A percentile compares a stretch with the other conserved stretches of the same genome.
phyloP scores from a whole-genome alignment of 202 grass and related monocot species.

The Bolboschoenoplectus hybrid region DNA sequence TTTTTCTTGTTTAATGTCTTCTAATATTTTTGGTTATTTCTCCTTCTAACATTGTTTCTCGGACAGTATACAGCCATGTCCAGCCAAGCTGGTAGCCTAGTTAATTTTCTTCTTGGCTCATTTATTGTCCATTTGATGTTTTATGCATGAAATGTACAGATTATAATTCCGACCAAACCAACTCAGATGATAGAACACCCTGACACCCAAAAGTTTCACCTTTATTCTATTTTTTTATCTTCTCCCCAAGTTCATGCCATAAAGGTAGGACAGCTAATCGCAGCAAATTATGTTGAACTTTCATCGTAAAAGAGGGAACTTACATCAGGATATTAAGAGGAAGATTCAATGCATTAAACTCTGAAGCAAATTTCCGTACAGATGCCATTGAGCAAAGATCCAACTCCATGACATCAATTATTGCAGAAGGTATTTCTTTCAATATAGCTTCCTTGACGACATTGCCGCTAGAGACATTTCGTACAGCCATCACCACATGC shows the following conservation, averaged over 20 bases:
- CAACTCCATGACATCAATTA: constrained; percentile 69
- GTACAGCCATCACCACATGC: constrained; percentile 64
- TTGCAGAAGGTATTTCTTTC: constrained; percentile 45
- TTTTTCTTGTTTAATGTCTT: neutral
- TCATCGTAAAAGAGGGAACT: constrained; percentile 15
- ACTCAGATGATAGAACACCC: neutral
- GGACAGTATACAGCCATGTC: neutral
- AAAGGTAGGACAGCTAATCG: neutral
- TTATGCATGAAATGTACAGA: neutral
- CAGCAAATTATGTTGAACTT: constrained; percentile 1
- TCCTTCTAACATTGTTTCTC: neutral
- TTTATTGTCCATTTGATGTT: neutral
- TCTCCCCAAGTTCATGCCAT: neutral
- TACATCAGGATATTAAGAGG: constrained; percentile 81
- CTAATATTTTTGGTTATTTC: neutral
- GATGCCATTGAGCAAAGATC: constrained; percentile 78
- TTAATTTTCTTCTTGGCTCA: neutral
- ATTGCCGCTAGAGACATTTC: constrained; percentile 55
- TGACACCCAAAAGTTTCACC: neutral
- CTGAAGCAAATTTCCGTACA: constrained; percentile 56
- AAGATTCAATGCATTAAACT: constrained; percentile 55
- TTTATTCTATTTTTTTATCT: neutral
- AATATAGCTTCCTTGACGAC: constrained; percentile 50
- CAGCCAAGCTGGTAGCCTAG: neutral
- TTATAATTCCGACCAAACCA: neutral